These are phyloP conservation scores for Ogataea naganishii DNA, from an alignment of 805 yeast genomes.

Conservation along the genomic window DNA sequence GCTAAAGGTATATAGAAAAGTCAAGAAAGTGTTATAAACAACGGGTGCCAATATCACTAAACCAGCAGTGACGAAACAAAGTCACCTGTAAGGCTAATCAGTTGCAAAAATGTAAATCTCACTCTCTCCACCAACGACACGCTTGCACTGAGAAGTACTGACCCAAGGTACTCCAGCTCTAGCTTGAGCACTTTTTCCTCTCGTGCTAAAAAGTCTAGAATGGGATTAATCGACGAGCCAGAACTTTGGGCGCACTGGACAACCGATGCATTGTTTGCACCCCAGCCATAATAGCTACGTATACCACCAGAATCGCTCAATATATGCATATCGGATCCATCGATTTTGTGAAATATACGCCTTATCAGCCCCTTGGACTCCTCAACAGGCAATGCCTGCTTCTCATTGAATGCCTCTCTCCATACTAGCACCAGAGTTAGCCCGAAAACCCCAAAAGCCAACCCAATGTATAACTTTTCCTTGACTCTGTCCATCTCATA, in stretches of 20 bases:
- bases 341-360: background rate
- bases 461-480: constrained; percentile 14
- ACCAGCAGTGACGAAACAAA: background rate
- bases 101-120: constrained; percentile 5
- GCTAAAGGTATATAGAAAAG: too few relatives aligned
- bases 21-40: too few relatives aligned
- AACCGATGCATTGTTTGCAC: too few relatives aligned
- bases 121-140: constrained; percentile 7
- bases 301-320: too few relatives aligned
- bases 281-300: too few relatives aligned
- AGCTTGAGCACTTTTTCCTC: constrained; percentile 4
- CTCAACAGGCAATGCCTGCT: background rate
- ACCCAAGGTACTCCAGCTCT: constrained; percentile 3
- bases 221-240: constrained; percentile 1
- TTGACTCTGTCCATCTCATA: constrained; percentile 6
- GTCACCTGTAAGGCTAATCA: constrained; percentile 4
- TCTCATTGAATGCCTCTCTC: constrained; percentile 11
- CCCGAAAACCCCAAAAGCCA: constrained; percentile 21
- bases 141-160: constrained; percentile 2
- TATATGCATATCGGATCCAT: too few relatives aligned
- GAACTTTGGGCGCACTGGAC: too few relatives aligned
- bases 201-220: constrained; percentile 1
- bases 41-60: too few relatives aligned
- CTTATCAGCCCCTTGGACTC: background rate
- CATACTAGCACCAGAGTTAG: constrained; percentile 19